These are phyloP conservation scores for Eucalyptus decipiens DNA, from an alignment of 345 rosid genomes.

Conservation along the genomic window DNA sequence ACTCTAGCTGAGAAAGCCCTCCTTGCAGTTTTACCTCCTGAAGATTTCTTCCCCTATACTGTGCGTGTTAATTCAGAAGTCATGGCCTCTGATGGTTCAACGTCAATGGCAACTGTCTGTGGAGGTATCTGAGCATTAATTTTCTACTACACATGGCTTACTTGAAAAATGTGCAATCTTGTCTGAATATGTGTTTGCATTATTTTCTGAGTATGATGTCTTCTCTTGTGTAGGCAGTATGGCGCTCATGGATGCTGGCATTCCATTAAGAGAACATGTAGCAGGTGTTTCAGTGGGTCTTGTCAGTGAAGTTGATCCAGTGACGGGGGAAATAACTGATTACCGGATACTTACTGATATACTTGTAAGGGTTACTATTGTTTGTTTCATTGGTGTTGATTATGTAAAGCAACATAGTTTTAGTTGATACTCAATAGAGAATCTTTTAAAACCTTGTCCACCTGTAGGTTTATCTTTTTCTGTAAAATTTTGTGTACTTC, in stretches of 20 bases:
- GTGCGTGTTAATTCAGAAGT: slow-evolving; percentile 92
- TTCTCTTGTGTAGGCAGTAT: slow-evolving; percentile 62
- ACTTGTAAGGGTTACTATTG: slow-evolving; percentile 37
- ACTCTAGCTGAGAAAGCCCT: slow-evolving; percentile 96
- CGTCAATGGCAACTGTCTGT: slow-evolving; percentile 96
- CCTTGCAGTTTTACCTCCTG: slow-evolving; percentile 85
- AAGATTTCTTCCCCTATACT: slow-evolving; percentile 65
- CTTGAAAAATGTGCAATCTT: background rate
- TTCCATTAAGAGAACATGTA: slow-evolving; percentile 76
- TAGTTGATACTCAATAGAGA: background rate
- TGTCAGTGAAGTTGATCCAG: slow-evolving; percentile 63
- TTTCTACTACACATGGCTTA: background rate
- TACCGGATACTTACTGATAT: slow-evolving; percentile 89
- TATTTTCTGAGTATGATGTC: background rate
- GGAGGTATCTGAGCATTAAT: slow-evolving; percentile 44
- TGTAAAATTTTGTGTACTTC: background rate
- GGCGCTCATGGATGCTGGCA: slow-evolving; percentile 98
- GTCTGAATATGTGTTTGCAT: background rate
- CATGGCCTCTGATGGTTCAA: slow-evolving; percentile 98
- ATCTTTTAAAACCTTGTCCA: background rate
- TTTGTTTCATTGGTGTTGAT: background rate
- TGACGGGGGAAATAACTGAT: slow-evolving; percentile 62
- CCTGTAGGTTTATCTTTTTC: background rate
- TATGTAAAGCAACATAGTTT: background rate
- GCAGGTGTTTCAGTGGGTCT: slow-evolving; percentile 99